These are phyloP conservation scores for Cystobasidium slooffiae DNA, from an alignment of 1,284 basidiomycete species.

Conservation along the genomic window DNA sequence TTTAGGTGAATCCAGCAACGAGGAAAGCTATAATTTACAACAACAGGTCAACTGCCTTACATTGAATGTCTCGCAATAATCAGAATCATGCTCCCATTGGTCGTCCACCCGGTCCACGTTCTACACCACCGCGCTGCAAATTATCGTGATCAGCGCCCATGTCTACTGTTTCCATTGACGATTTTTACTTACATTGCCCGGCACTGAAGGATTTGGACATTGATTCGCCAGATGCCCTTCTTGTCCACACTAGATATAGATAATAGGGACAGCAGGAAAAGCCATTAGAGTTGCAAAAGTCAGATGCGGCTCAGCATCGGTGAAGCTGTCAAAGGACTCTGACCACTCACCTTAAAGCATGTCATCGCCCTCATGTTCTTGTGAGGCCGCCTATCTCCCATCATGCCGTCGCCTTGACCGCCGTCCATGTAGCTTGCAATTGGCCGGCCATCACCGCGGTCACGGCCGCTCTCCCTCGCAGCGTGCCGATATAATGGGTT, in stretches of 20 bases:
- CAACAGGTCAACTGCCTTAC: too few species aligned
- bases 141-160: background rate
- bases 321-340: background rate
- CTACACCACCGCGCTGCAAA: constrained; percentile 43
- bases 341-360: constrained; percentile 76
- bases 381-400: constrained; percentile 59
- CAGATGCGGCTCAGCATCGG: background rate
- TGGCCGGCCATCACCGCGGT: constrained; percentile 71
- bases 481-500: constrained; percentile 56
- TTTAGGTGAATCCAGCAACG: too few species aligned
- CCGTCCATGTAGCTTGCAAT: constrained; percentile 47
- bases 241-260: constrained; percentile 67
- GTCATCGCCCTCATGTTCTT: constrained; percentile 82
- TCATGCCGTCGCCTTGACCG: constrained; percentile 14
- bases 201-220: constrained; percentile 81
- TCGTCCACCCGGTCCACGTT: constrained; percentile 44
- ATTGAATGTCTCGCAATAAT: too few species aligned
- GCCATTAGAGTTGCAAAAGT: background rate
- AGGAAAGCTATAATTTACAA: too few species aligned
- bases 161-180: background rate
- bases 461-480: constrained; percentile 17
- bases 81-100: background rate
- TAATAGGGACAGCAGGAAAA: background rate
- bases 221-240: constrained; percentile 94
- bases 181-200: constrained; percentile 69